Conservation (phyloP, 257 asterid species). For the Penstemon newberryi region DNA sequence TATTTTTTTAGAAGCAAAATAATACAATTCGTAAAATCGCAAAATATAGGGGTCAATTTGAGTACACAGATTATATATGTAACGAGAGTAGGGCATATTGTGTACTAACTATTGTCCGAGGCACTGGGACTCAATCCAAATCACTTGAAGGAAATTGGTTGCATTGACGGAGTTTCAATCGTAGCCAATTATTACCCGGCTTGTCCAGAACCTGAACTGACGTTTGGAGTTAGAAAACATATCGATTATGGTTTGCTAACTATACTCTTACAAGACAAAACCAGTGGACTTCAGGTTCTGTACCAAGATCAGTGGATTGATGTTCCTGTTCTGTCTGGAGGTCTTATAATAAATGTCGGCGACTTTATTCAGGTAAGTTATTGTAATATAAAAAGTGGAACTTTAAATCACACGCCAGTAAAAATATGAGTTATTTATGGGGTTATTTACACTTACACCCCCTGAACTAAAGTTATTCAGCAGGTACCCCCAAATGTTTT, state of each 20-base stretch:
- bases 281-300: constrained; percentile 29
- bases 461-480: too few relatives aligned
- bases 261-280: constrained; percentile 30
- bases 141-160: constrained; percentile 37
- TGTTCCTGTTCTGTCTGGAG: constrained; percentile 20
- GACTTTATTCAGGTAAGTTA: constrained; percentile 24
- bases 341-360: constrained; percentile 17
- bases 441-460: too few relatives aligned
- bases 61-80: constrained; percentile 29
- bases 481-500: too few relatives aligned
- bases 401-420: too few relatives aligned
- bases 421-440: too few relatives aligned
- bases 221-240: constrained; percentile 33
- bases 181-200: constrained; percentile 37
- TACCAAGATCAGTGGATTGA: constrained; percentile 23
- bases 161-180: constrained; percentile 27
- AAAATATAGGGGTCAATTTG: too few relatives aligned
- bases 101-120: constrained; percentile 34
- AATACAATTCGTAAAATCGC: too few relatives aligned
- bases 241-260: too few relatives aligned
- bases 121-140: constrained; percentile 29
- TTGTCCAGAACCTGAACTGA: constrained; percentile 48
- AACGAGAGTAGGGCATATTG: constrained; percentile 20
- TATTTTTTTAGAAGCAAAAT: too few relatives aligned
- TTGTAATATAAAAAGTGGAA: too few relatives aligned